Evolutionary conservation across 768 basidiomycete genomes (phyloP).

Genomic region (Calocera cornea): DNA sequence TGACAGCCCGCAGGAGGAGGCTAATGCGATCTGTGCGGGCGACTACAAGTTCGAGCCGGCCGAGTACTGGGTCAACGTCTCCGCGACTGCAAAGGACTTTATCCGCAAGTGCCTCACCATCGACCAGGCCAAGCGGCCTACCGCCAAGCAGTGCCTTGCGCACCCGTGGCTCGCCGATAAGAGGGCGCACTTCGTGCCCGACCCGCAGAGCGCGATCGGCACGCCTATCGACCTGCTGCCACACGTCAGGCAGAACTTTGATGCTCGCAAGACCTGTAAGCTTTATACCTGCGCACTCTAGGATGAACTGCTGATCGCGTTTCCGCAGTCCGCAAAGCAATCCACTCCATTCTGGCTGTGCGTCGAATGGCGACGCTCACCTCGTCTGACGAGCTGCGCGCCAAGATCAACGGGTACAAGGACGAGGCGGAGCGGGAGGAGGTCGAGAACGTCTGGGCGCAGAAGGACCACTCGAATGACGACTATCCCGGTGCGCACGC

Average conservation of each 20-base stretch:
- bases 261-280: conserved; percentile 76
- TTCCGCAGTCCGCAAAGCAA: conserved; percentile 68
- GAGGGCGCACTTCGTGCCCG: conserved; percentile 56
- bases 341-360: conserved; percentile 73
- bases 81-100: conserved; percentile 69
- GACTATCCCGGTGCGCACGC: neutral
- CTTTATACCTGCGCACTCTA: conserved; percentile 13
- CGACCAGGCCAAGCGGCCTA: conserved; percentile 68
- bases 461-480: neutral
- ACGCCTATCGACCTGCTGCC: conserved; percentile 69
- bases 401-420: conserved; percentile 29
- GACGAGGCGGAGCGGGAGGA: conserved; percentile 65
- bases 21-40: conserved; percentile 87
- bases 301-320: neutral
- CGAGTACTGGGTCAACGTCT: conserved; percentile 82
- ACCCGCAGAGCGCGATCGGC: conserved; percentile 42
- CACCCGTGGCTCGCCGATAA: conserved; percentile 70
- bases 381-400: conserved; percentile 34
- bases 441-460: conserved; percentile 43
- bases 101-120: conserved; percentile 70
- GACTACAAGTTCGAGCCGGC: conserved; percentile 84
- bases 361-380: conserved; percentile 49
- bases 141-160: conserved; percentile 54
- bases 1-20: conserved; percentile 74
- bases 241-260: conserved; percentile 76